These are phyloP conservation scores for Takashimella tepidaria DNA, from an alignment of 1,284 basidiomycete genomes.

Conservation along the genomic window DNA sequence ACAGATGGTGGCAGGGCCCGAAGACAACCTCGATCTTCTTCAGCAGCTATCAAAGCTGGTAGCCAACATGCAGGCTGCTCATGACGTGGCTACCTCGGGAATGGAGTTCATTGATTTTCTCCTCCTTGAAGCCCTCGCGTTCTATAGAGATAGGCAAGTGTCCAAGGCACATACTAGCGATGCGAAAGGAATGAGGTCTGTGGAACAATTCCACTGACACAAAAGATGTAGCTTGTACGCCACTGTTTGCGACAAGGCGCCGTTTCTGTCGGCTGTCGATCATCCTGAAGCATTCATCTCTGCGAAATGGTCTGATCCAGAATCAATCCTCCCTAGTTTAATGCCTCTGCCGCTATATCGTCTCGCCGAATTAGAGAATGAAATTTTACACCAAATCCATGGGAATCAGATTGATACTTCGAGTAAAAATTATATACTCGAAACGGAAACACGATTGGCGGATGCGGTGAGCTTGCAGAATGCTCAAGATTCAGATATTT, in stretches of 20 bases:
- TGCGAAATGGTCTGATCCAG: not conserved
- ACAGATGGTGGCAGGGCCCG: slow-evolving; percentile 19
- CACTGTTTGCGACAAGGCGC: not conserved
- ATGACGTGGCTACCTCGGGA: too few species aligned
- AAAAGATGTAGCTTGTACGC: not conserved
- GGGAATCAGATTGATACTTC: not conserved
- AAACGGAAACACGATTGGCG: not conserved
- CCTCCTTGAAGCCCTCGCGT: not conserved
- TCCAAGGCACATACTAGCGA: too few species aligned
- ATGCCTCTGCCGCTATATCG: not conserved
- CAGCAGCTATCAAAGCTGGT: not conserved
- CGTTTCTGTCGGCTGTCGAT: not conserved
- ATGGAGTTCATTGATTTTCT: too few species aligned
- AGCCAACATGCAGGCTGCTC: too few species aligned
- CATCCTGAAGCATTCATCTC: not conserved
- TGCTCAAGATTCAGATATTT: not conserved
- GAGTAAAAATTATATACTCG: not conserved
- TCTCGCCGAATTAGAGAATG: not conserved
- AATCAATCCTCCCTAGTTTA: not conserved
- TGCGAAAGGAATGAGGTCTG: too few species aligned
- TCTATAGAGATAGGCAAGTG: not conserved
- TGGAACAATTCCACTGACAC: not conserved
- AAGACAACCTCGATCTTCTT: slow-evolving; percentile 24
- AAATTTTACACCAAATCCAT: not conserved
- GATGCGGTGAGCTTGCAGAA: not conserved